phyloP scores from a whole-genome alignment of 2,329 filamentous ascomycete species.

The Bipolaris oryzae region DNA sequence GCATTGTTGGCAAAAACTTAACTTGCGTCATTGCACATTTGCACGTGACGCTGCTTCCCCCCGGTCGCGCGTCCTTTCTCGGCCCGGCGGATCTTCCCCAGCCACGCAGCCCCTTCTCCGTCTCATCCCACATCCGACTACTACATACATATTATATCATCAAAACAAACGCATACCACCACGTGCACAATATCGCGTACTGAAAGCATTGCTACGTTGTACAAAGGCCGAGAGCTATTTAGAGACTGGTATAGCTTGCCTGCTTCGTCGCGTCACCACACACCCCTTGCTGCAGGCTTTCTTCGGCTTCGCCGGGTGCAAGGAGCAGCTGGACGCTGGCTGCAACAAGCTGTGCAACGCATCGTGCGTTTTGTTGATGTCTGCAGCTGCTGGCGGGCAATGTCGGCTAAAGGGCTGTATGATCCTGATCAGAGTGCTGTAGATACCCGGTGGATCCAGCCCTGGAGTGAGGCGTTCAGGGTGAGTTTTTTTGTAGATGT shows the following conservation, averaged over 20 bases:
- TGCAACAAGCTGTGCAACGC: too few species aligned
- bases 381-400: conserved; percentile 19
- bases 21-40: conserved; percentile 2
- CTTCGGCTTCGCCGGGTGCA: too few species aligned
- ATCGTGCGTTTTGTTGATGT: conserved; percentile 17
- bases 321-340: too few species aligned
- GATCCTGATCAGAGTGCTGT: conserved; percentile 37
- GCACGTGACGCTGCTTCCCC: conserved; percentile 28
- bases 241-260: conserved; percentile 9
- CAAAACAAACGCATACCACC: not conserved
- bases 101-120: not conserved
- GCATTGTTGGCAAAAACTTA: conserved; percentile 18
- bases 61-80: not conserved
- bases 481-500: conserved; percentile 24
- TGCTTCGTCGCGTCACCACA: not conserved
- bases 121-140: conserved; percentile 8
- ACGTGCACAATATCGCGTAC: too few species aligned
- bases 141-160: not conserved
- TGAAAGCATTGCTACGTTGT: not conserved
- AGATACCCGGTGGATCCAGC: conserved; percentile 35
- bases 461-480: conserved; percentile 42
- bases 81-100: conserved; percentile 1
- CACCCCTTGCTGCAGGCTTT: not conserved
- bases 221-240: not conserved
- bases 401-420: conserved; percentile 39